A percentile compares a stretch with the other conserved stretches of the same genome.
phyloP scores from a whole-genome alignment of 2,329 filamentous ascomycete genomes.

The Fusarium azukiicola region DNA sequence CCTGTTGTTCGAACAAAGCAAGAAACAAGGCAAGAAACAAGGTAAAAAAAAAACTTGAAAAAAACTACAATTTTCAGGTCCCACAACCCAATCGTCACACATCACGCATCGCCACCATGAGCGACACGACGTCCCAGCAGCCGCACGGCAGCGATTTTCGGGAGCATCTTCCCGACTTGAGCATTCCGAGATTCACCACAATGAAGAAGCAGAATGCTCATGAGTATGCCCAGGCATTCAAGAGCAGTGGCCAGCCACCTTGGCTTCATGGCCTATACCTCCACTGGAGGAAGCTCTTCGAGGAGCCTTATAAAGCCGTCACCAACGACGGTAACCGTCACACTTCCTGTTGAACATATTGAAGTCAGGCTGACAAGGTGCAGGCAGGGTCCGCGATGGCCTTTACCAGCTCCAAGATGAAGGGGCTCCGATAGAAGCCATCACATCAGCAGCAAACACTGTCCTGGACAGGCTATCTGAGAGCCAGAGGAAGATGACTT shows the following conservation, averaged over 20 bases:
- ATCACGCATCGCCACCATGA: background rate
- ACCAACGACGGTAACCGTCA: background rate
- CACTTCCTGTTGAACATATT: background rate
- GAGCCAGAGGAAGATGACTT: conserved; percentile 63
- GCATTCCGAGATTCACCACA: conserved; percentile 78
- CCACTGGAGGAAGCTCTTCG: background rate
- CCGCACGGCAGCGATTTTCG: conserved; percentile 56
- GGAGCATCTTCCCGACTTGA: conserved; percentile 81
- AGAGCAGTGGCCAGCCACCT: background rate
- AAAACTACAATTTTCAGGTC: background rate
- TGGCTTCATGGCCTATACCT: background rate
- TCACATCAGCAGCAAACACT: conserved; percentile 75
- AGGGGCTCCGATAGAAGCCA: conserved; percentile 76
- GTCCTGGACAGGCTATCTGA: conserved; percentile 67
- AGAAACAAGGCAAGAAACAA: background rate
- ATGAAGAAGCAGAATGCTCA: conserved; percentile 81
- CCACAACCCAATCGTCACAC: background rate
- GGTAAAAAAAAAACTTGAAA: no score
- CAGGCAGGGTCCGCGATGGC: conserved; percentile 57
- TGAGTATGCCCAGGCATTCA: conserved; percentile 75
- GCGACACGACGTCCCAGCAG: background rate
- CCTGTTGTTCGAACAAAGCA: background rate
- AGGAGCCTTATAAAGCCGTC: background rate
- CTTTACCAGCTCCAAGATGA: conserved; percentile 83
- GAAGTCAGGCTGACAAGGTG: background rate